Base-by-base conservation (phyloP, 257 asterid species). In the Plantago major region DNA sequence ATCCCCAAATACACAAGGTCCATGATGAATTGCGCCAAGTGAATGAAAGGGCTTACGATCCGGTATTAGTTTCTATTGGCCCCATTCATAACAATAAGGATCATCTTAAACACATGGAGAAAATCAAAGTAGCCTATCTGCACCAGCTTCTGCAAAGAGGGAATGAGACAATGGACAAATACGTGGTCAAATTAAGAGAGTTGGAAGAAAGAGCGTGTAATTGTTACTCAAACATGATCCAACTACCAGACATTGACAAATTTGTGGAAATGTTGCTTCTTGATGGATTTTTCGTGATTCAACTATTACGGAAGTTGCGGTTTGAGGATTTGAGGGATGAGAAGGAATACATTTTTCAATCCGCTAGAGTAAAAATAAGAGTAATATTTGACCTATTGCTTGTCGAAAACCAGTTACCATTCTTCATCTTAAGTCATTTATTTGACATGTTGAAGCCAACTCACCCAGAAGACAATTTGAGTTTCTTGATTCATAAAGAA, bases 271-370 rank as follows among this genome's bases (percentile, higher is more conserved):
- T 73, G 74, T 11, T 64, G 50, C 28, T 73, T 18, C 6, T 73
- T 11, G 78, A 73, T 22, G 74, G 71, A 51, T 54, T 58, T 64
- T 73, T 73, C 18, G 58, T 73, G 46, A 46, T 73, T 3, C 68
- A 68, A 47, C 19, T 73, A 5, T n/a, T 65, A 9, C 11, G 52
- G 0, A 71, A 66, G 51, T 71, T 40, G 42, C 40, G 4, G 22
- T 5, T 2, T 3, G 3, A 1, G 8, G 12, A 38, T 3, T 4
- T 5, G 57, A 11, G 9, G 10, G 55, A 52, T 0, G 0, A 13
- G n/a, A 11, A 46, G 11, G 76, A 71, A 45, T 55, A 61, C 7
- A 30, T 60, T 12, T 66, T 71, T 22, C 15, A 49, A 8, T 48
- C 12, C 46, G 52, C 10, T 0, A 18, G 19, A 9, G 33, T 0